These are phyloP conservation scores for Sporothrix globosa DNA, from an alignment of 2,329 filamentous ascomycete genomes.

Conservation along the genomic window DNA sequence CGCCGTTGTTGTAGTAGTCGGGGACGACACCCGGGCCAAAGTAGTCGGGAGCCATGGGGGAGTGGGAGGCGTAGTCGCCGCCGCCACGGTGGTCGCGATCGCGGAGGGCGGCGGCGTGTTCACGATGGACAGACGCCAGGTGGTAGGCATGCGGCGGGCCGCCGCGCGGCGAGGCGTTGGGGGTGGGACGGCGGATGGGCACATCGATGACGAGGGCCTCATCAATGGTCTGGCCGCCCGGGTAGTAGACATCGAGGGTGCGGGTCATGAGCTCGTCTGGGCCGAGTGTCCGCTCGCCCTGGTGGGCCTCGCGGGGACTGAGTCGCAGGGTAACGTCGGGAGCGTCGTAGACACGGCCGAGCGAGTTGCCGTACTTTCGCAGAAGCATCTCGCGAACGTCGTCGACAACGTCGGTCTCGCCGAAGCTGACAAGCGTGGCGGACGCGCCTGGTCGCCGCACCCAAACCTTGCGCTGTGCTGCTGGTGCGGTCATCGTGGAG, in stretches of 20 bases:
- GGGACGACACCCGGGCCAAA: slow-evolving; percentile 65
- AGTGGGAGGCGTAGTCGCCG: slow-evolving; percentile 67
- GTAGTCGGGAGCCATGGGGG: slow-evolving; percentile 69
- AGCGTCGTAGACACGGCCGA: slow-evolving; percentile 85
- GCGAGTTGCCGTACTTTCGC: slow-evolving; percentile 89
- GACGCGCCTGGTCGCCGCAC: slow-evolving; percentile 85
- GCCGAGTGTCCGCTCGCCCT: slow-evolving; percentile 69
- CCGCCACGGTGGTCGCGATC: slow-evolving; percentile 45
- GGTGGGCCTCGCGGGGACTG: slow-evolving; percentile 64
- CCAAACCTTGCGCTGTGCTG: slow-evolving; percentile 79
- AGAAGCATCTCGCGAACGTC: slow-evolving; percentile 92
- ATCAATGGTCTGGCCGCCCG: slow-evolving; percentile 82
- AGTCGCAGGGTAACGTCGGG: slow-evolving; percentile 86
- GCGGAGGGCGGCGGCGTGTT: background rate
- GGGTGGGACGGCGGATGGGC: slow-evolving; percentile 60
- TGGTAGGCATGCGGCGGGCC: slow-evolving; percentile 48
- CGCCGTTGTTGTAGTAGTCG: slow-evolving; percentile 27
- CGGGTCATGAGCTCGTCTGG: slow-evolving; percentile 83
- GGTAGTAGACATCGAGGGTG: slow-evolving; percentile 80
- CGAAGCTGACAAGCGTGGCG: slow-evolving; percentile 81
- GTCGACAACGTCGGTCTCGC: slow-evolving; percentile 89
- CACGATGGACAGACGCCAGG: background rate
- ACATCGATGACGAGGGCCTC: slow-evolving; percentile 93
- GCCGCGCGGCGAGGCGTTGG: slow-evolving; percentile 74
- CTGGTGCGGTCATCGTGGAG: slow-evolving; percentile 19